phyloP scores from a whole-genome alignment of 176 grass and related monocot species.

The Cymbopogon citratus region DNA sequence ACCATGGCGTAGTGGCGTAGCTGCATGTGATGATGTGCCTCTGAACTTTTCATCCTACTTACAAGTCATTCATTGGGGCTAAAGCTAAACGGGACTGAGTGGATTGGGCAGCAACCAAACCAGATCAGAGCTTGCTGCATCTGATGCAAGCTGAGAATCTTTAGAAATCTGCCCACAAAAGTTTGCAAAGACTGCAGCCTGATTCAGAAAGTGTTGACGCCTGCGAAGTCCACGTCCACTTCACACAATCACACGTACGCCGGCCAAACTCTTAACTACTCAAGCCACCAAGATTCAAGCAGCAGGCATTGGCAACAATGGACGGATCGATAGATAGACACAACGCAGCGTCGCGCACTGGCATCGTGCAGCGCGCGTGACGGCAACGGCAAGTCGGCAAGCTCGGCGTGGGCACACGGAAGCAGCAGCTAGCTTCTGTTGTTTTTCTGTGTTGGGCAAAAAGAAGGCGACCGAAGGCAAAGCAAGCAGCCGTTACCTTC shows the following conservation, averaged over 20 bases:
- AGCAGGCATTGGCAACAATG: background rate
- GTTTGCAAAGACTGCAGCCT: background rate
- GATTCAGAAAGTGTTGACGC: background rate
- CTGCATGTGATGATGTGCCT: slow-evolving; percentile 25
- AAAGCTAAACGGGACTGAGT: background rate
- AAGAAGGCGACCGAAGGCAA: background rate
- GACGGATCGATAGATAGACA: background rate
- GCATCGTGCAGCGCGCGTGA: too few relatives aligned
- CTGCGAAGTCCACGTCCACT: background rate
- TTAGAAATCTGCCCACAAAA: slow-evolving; percentile 13
- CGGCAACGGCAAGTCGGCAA: too few relatives aligned
- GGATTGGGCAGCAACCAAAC: background rate
- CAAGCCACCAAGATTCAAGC: background rate
- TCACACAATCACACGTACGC: too few relatives aligned
- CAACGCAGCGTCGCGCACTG: too few relatives aligned
- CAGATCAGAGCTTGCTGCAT: background rate
- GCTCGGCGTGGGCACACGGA: background rate
- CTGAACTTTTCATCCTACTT: background rate
- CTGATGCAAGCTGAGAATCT: background rate
- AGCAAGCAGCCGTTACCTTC: slow-evolving; percentile 27
- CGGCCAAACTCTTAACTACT: too few relatives aligned
- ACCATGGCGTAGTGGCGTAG: slow-evolving; percentile 1
- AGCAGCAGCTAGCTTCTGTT: slow-evolving; percentile 10
- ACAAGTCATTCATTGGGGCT: background rate
- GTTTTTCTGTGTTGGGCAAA: slow-evolving; percentile 18